These are phyloP conservation scores for Penicillium sumatraense DNA, from an alignment of 2,329 filamentous ascomycete species.

Conservation along the genomic window DNA sequence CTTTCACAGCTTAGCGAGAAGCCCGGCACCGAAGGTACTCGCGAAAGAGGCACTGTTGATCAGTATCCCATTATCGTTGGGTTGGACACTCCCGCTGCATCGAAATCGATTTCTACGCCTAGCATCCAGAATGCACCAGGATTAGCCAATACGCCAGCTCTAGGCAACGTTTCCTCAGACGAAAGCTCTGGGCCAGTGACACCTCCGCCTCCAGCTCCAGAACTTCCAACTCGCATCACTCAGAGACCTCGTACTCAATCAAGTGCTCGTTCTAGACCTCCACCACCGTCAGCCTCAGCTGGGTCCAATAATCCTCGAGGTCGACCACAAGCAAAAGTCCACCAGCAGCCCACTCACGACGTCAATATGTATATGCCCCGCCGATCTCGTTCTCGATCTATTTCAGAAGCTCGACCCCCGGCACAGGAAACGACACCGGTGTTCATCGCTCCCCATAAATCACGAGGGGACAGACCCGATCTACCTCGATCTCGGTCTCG, in stretches of 20 bases:
- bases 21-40: constrained; percentile 37
- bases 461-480: constrained; percentile 2
- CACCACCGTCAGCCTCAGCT: constrained; percentile 5
- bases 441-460: constrained; percentile 13
- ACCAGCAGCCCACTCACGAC: constrained; percentile 9
- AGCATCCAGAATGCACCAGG: constrained; percentile 23
- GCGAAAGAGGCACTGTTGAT: constrained; percentile 46
- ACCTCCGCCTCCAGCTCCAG: constrained; percentile 19
- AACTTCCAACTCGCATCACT: not conserved
- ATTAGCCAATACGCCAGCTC: too few species aligned
- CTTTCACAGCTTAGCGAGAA: constrained; percentile 35
- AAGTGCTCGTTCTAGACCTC: not conserved
- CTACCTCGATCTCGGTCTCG: constrained; percentile 14
- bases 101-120: constrained; percentile 9
- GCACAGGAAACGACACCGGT: constrained; percentile 4
- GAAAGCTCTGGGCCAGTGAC: constrained; percentile 33
- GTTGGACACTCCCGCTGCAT: constrained; percentile 25
- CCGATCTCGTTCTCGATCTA: constrained; percentile 11
- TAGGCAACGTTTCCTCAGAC: constrained; percentile 31
- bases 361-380: not conserved
- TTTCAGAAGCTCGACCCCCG: not conserved
- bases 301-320: constrained; percentile 16
- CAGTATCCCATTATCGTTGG: constrained; percentile 50
- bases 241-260: not conserved
- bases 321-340: constrained; percentile 4